Evolutionary conservation across 1,284 basidiomycete species (phyloP).

Genomic region (Thelephora terrestris): DNA sequence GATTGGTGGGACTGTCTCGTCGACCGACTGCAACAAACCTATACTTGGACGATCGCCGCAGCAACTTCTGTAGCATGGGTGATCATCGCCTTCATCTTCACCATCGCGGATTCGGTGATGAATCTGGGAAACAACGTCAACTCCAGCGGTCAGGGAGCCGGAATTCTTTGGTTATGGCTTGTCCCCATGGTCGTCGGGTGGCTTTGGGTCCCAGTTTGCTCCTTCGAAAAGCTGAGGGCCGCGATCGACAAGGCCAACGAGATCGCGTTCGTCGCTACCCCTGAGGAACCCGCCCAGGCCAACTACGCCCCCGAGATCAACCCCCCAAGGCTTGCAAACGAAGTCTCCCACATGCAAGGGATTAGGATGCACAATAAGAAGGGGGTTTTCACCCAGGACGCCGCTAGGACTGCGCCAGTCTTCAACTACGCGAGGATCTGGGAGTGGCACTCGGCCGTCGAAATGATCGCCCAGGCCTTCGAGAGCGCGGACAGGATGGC

Average conservation of each 20-base stretch:
- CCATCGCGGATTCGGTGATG: neutral
- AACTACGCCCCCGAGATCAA: conserved; percentile 13
- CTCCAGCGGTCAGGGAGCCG: no score
- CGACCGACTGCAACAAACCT: neutral
- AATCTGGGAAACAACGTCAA: neutral
- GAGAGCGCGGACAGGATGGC: conserved; percentile 10
- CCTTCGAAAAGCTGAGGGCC: neutral
- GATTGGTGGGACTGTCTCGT: neutral
- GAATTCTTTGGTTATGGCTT: conserved; percentile 5
- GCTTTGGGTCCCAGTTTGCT: conserved; percentile 3
- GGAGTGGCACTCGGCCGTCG: no score
- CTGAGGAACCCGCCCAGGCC: neutral
- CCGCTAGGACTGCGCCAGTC: no score
- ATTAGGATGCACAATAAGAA: neutral
- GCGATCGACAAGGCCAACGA: neutral
- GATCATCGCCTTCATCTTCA: neutral
- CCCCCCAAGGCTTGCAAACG: conserved; percentile 16
- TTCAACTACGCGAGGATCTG: no score
- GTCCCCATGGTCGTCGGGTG: conserved; percentile 15
- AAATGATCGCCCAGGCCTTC: no score
- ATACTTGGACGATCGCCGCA: neutral
- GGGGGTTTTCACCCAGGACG: no score
- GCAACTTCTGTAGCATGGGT: neutral
- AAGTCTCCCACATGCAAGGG: conserved; percentile 11
- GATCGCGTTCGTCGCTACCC: neutral